Conservation (phyloP, 106 monocot genomes). For the Dendrobium chrysotoxum region DNA sequence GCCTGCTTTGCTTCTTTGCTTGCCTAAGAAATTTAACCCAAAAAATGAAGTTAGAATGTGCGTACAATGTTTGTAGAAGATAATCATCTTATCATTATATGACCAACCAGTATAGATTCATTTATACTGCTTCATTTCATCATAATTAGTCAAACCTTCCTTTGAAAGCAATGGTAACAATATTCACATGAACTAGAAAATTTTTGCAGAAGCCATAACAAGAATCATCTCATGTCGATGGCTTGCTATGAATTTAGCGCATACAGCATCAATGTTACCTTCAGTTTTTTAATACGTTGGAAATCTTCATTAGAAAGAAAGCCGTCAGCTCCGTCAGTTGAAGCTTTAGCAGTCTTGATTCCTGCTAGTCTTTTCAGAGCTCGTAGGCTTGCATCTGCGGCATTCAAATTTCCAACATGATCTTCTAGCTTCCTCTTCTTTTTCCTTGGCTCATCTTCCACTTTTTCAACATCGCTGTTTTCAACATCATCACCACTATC, state of each 20-base stretch:
- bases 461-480: slow-evolving; percentile 17
- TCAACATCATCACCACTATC: slow-evolving; percentile 24
- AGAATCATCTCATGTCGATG: neutral
- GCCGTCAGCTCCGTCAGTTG: slow-evolving; percentile 34
- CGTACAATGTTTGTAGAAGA: neutral
- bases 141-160: neutral
- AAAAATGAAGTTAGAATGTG: neutral
- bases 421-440: slow-evolving; percentile 67
- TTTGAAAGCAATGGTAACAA: neutral
- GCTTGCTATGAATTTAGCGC: neutral
- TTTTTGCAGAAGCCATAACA: neutral
- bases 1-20: slow-evolving; percentile 63
- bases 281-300: slow-evolving; percentile 70
- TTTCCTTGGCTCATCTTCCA: slow-evolving; percentile 21
- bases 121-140: neutral
- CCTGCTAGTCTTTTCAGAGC: slow-evolving; percentile 68
- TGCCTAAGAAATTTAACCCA: slow-evolving; percentile 34
- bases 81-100: neutral
- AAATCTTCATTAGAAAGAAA: slow-evolving; percentile 97
- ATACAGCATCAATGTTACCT: slow-evolving; percentile 27
- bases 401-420: slow-evolving; percentile 35
- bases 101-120: neutral
- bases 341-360: slow-evolving; percentile 18
- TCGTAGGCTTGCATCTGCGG: slow-evolving; percentile 70
- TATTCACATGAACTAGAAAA: neutral